phyloP scores from a whole-genome alignment of 306 rosid genomes.

The Cicer bijugum region DNA sequence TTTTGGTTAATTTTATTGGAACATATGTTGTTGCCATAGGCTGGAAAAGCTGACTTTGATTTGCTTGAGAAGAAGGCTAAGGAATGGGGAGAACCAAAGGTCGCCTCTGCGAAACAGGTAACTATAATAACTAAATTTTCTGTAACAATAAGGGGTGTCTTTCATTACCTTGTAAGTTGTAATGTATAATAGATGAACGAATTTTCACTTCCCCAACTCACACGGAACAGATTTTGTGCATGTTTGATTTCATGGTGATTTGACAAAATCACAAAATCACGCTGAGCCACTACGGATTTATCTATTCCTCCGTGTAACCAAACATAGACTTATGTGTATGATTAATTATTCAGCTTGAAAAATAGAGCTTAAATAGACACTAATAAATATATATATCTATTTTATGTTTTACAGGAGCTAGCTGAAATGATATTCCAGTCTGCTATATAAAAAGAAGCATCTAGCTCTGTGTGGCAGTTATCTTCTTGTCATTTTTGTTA shows the following conservation, averaged over 20 bases:
- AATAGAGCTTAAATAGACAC: conserved; percentile 4
- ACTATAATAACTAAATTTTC: neutral
- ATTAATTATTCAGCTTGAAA: conserved; percentile 21
- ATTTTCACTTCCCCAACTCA: neutral
- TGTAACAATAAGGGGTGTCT: neutral
- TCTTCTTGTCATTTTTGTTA: conserved; percentile 14
- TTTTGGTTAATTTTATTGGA: conserved; percentile 36
- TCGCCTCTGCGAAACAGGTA: conserved; percentile 97
- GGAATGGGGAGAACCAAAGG: conserved; percentile 91
- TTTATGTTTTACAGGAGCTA: conserved; percentile 74
- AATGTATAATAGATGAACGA: neutral
- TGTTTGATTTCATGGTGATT: no score
- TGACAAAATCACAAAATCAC: no score
- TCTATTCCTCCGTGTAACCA: no score
- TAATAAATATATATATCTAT: neutral
- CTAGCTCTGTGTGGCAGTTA: neutral
- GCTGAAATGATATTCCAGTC: conserved; percentile 94
- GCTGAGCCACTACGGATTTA: no score
- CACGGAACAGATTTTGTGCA: neutral
- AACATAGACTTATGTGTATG: neutral
- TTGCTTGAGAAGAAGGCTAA: conserved; percentile 79
- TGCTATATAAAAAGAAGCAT: conserved; percentile 56
- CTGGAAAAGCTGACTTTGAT: conserved; percentile 93
- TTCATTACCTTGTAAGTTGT: conserved; percentile 4
- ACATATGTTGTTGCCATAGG: conserved; percentile 56